Conservation (phyloP, 163 green algal genomes). For the Chlorella variabilis region DNA sequence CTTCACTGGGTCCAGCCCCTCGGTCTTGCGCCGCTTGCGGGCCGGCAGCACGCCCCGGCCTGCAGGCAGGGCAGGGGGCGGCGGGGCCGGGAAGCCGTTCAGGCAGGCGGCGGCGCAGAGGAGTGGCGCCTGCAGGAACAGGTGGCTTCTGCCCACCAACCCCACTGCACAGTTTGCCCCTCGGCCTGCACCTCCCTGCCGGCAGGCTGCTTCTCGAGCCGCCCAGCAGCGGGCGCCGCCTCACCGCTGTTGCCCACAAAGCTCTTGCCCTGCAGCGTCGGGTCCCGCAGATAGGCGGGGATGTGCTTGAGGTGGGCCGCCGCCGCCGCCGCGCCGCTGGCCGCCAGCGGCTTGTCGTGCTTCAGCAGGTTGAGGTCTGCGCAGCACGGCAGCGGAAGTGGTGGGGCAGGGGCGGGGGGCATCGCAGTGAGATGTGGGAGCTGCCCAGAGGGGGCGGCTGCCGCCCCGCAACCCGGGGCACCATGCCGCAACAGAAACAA, state of each 20-base stretch:
- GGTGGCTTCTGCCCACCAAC: no score
- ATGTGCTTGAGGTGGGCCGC: conserved; percentile 80
- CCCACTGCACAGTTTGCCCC: no score
- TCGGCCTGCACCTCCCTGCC: no score
- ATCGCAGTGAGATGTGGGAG: background rate
- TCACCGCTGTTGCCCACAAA: conserved; percentile 23
- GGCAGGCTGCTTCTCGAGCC: no score
- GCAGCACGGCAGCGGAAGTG: background rate
- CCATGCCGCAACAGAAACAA: no score
- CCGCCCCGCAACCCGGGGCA: no score
- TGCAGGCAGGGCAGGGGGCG: background rate
- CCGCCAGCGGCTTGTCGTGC: conserved; percentile 83
- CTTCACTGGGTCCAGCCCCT: conserved; percentile 56
- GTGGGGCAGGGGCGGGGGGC: background rate
- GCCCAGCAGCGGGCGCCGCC: no score
- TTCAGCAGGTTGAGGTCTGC: conserved; percentile 76
- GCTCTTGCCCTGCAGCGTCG: conserved; percentile 30
- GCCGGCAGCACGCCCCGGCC: conserved; percentile 42
- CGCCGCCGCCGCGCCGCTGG: conserved; percentile 53
- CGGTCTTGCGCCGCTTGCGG: conserved; percentile 49
- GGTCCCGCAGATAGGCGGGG: conserved; percentile 80
- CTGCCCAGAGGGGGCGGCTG: no score
- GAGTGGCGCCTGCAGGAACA: no score
- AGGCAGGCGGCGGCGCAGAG: background rate
- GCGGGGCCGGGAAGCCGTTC: background rate